Base-by-base conservation (phyloP, 345 rosid species). In the Syzygium aqueum region DNA sequence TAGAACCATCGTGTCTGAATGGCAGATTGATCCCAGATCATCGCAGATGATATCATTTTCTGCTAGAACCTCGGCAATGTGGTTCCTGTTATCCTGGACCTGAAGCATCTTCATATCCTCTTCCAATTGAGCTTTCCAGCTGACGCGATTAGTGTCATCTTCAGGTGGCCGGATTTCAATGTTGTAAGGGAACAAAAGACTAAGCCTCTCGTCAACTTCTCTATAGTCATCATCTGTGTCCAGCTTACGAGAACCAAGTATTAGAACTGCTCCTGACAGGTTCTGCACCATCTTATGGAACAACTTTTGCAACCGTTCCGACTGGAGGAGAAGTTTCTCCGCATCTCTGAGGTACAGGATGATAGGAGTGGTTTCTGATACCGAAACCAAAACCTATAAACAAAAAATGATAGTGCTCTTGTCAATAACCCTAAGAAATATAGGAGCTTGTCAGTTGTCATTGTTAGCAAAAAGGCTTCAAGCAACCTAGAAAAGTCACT, bases 21-120 rank as follows among this genome's bases (percentile, higher is more conserved):
- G 94, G 87, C 96, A 98, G 88, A 98, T 93, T 33, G 97, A 94
- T 85, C 93, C 92, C 87, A 98, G 90, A 91, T 95, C 99, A 87
- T 95, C 97, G 30, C 99, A 98, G 77, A 96, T 96, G 54, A 98
- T 92, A 87, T 96, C 99, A 89, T 98, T 98, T 78, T 97, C 95
- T 5, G 98, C 96, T 57, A 98, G 98, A 57, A 96, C 99, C 90
- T 96, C 97, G 2, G 97, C 94, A 33, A 96, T 96, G 93, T 95
- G 98, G 90, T 96, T 96, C 88, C 93, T 96, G 93, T 95, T 97
- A 89, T 97, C 99, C 92, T 91, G 96, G 90, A 92, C 90, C 89
- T 95, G 97, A 54, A 96, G 93, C 91, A 65, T 87, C 90, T 96
- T 98, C 95, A 93, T 95, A 89, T 96, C 99, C 88, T 96, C 95